phyloP scores from a whole-genome alignment of 2,329 filamentous ascomycete species.

The Ceratocystis albifundus region DNA sequence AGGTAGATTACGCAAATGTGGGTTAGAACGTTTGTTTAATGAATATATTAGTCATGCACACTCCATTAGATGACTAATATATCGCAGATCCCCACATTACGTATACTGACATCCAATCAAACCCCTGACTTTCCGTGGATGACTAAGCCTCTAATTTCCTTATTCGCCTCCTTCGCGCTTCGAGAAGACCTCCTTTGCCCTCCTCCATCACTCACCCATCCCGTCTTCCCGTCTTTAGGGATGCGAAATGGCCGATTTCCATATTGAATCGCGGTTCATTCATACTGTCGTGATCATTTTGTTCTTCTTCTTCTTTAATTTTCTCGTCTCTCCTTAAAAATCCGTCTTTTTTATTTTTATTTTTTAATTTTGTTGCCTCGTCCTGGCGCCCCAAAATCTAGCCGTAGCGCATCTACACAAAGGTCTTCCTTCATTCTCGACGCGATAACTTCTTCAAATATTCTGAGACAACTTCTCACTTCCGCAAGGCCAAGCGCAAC shows the following conservation, averaged over 20 bases:
- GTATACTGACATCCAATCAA: too few species aligned
- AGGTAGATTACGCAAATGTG: too few species aligned
- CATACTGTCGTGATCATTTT: not conserved
- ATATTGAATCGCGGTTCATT: not conserved
- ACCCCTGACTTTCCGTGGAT: too few species aligned
- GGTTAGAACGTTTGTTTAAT: too few species aligned
- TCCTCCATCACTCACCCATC: not conserved
- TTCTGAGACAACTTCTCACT: constrained; percentile 9
- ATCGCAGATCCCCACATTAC: too few species aligned
- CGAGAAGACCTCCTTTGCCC: not conserved
- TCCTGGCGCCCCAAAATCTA: constrained; percentile 11
- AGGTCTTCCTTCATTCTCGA: not conserved
- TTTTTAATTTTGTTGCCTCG: constrained; percentile 15
- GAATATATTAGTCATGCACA: too few species aligned
- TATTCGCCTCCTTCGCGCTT: not conserved
- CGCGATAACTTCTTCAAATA: constrained; percentile 1
- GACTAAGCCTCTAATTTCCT: too few species aligned
- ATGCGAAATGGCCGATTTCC: not conserved
- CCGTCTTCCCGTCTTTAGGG: not conserved
- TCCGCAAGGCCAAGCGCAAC: constrained; percentile 10
- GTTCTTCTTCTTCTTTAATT: not conserved
- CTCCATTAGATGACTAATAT: too few species aligned
- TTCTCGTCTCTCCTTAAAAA: constrained; percentile 10
- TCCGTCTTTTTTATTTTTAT: not conserved
- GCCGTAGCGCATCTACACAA: constrained; percentile 17